These are phyloP conservation scores for Leishmania gerbilli DNA, from an alignment of 208 protist species.

Conservation along the genomic window DNA sequence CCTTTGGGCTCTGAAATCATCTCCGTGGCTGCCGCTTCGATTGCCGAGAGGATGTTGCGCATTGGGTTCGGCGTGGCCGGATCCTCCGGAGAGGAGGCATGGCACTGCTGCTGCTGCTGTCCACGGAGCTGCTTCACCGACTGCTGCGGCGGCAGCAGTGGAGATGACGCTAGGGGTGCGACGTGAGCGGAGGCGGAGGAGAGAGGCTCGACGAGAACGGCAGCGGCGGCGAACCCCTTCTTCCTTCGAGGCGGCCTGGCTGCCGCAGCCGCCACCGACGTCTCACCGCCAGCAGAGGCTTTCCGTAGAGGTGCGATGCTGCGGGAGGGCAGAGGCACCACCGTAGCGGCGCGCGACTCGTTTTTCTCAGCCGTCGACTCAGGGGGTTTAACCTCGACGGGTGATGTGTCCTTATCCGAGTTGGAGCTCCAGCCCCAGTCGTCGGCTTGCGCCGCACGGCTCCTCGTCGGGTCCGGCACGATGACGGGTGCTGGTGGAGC, in stretches of 20 bases:
- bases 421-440: constrained; percentile 28
- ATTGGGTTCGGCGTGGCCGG: constrained; percentile 8
- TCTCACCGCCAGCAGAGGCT: not conserved
- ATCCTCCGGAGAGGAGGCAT: not conserved
- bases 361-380: not conserved
- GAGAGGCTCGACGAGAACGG: constrained; percentile 16
- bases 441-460: not conserved
- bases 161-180: not conserved
- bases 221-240: constrained; percentile 22
- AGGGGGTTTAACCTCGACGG: not conserved
- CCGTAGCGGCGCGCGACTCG: not conserved
- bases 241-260: constrained; percentile 7
- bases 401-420: not conserved
- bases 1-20: not conserved
- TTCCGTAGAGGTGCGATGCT: not conserved
- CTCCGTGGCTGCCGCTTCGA: constrained; percentile 32
- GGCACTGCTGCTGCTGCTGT: not conserved
- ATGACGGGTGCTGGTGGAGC: not conserved
- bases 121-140: not conserved
- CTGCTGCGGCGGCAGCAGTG: not conserved
- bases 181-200: constrained; percentile 1
- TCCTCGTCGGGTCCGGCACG: not conserved
- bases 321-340: not conserved
- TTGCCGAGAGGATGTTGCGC: constrained; percentile 23
- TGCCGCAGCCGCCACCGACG: not conserved